phyloP scores from a whole-genome alignment of 305 asterid genomes.

The Stenogyne calaminthoides region DNA sequence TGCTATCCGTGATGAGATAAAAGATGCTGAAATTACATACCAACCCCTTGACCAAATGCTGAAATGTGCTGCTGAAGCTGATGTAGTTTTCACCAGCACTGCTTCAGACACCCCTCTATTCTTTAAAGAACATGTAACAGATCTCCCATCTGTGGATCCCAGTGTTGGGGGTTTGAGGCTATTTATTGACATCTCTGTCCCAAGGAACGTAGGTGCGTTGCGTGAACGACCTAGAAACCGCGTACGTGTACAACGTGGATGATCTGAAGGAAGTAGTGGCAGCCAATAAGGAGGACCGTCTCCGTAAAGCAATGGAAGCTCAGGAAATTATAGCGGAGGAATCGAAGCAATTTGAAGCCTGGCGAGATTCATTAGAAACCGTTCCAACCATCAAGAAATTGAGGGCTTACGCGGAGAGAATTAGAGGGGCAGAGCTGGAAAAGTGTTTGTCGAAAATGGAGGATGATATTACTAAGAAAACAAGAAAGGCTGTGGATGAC shows the following conservation, averaged over 20 bases:
- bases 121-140: neutral
- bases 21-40: neutral
- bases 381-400: neutral
- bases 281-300: neutral
- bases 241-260: neutral
- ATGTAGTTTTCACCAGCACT: neutral
- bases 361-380: neutral
- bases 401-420: neutral
- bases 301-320: constrained; percentile 3
- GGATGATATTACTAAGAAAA: neutral
- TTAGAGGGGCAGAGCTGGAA: neutral
- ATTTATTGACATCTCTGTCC: neutral
- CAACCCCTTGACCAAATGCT: neutral
- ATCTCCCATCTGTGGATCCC: neutral
- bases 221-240: neutral
- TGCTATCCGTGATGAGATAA: neutral
- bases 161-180: neutral
- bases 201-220: neutral
- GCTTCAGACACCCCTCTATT: neutral
- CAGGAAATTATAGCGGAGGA: neutral
- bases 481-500: neutral
- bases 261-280: constrained; percentile 3
- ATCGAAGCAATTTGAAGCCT: neutral
- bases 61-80: neutral
- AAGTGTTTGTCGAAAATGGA: neutral